Evolutionary conservation across 176 grass and related monocot genomes (phyloP), one percentile per base, ranked within the genome.

Genomic region (Tillandsia leiboldiana): DNA sequence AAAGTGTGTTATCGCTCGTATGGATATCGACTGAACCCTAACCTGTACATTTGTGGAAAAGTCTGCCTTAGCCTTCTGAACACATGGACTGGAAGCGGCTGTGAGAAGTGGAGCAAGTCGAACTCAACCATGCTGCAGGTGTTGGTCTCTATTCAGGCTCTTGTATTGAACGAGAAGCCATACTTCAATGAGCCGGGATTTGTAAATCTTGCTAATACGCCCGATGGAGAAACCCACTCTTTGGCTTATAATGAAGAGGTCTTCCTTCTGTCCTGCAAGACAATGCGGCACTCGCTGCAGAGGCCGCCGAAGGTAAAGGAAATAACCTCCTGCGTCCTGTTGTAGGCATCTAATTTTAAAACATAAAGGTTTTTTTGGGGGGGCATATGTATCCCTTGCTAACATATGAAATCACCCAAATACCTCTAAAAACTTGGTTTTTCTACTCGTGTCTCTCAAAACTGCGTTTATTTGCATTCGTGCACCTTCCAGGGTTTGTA

Each of bases 61-160:
- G 92, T 96, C 28, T 96, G 92, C 67, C 85, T 96, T 78, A 91
- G 92, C 70, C 85, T 96, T 15, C 67, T 96, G 70, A 84, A 84
- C 63, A 96, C 92, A 11, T 96, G 92, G 92, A 12, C 53, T 15
- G 92, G 92, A 64, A 29, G 26, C 3, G 83, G 85, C 68, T 96
- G 92, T 70, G 92, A 96, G 85, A 91, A 50, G 63, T 96, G 88
- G 88, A 83, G 86, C 59, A 64, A 81, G 74, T 78, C 86, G 69
- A 79, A 85, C 15, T 96, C 92, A 20, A 91, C 88, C 50, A 96
- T 96, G 88, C 83, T 96, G 58, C 92, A 96, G 64, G 92, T 96
- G 13, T 69, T 96, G 72, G 57, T 96, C 15, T 96, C 92, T 10
- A 82, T 96, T 91, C 92, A 96, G 72, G 92, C 92, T 73, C 85